These are phyloP conservation scores for Suhomyces bokatorum DNA, from an alignment of 1,139 yeast species.

Conservation along the genomic window DNA sequence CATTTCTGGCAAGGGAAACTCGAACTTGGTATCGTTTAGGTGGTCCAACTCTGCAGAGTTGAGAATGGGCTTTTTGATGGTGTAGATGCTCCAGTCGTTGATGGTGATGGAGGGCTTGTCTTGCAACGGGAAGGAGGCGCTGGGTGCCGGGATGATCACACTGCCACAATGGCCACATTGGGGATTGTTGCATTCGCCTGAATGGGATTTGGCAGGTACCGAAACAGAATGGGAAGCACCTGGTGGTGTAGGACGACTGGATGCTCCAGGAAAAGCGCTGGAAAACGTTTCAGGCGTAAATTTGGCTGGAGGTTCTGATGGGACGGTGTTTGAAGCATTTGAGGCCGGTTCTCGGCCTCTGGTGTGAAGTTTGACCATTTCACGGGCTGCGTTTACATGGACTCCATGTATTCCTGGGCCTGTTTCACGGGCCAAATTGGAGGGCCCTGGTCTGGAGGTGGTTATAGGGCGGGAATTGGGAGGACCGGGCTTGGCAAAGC, in stretches of 20 bases:
- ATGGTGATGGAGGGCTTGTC: conserved; percentile 68
- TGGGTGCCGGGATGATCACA: conserved; percentile 74
- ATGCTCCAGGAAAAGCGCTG: conserved; percentile 1
- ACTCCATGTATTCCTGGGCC: conserved; percentile 51
- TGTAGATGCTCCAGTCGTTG: conserved; percentile 73
- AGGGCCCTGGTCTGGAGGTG: not conserved
- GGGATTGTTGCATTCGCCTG: conserved; percentile 46
- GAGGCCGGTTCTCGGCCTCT: conserved; percentile 37
- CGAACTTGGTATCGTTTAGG: conserved; percentile 58
- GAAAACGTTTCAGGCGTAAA: not conserved
- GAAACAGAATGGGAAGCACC: conserved; percentile 14
- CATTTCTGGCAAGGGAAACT: conserved; percentile 94
- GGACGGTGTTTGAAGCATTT: not conserved
- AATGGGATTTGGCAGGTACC: conserved; percentile 37
- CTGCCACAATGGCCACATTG: conserved; percentile 66
- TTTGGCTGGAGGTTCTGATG: not conserved
- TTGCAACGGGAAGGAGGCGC: conserved; percentile 57
- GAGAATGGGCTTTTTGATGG: conserved; percentile 75
- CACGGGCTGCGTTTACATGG: conserved; percentile 62
- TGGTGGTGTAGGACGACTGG: not conserved
- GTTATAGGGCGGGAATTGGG: not conserved
- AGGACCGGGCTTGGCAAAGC: conserved; percentile 4
- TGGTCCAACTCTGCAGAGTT: conserved; percentile 72
- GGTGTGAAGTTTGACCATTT: conserved; percentile 52
- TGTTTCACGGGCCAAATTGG: not conserved